Conservation (phyloP, 2,329 filamentous ascomycete genomes). For the Ophiostoma novo-ulmi region DNA sequence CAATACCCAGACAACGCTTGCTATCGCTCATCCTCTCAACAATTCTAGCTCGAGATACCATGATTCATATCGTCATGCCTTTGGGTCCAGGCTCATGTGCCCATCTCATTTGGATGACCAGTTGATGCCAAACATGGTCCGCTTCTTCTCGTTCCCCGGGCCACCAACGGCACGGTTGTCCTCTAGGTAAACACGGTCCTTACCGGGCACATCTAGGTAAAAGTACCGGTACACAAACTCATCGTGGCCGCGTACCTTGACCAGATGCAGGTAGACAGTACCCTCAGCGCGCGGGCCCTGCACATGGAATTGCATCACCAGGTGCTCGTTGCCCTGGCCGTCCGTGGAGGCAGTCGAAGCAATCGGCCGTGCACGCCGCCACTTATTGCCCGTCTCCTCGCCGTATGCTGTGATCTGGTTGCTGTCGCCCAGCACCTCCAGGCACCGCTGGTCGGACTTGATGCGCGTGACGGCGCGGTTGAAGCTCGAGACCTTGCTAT, state of each 20-base stretch:
- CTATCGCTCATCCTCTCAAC: neutral
- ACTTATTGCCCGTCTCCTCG: constrained; percentile 74
- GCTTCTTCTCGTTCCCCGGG: constrained; percentile 33
- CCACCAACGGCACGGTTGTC: constrained; percentile 37
- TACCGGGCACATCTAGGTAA: constrained; percentile 71
- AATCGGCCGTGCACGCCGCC: constrained; percentile 63
- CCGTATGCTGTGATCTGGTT: constrained; percentile 76
- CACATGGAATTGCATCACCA: constrained; percentile 82
- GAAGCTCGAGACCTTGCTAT: constrained; percentile 83
- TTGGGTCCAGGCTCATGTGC: neutral
- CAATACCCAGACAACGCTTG: neutral
- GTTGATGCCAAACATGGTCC: constrained; percentile 58
- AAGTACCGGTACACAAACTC: constrained; percentile 77
- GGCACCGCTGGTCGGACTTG: constrained; percentile 64
- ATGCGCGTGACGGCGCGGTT: constrained; percentile 79
- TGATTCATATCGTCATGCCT: neutral
- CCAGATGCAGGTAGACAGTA: constrained; percentile 71
- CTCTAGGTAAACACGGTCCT: constrained; percentile 61
- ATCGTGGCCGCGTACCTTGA: constrained; percentile 57
- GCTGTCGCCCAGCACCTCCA: constrained; percentile 67
- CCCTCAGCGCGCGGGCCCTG: constrained; percentile 72
- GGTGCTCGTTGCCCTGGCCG: constrained; percentile 67
- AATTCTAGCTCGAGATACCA: neutral
- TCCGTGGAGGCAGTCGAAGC: constrained; percentile 64
- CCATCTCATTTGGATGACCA: constrained; percentile 39